Base-by-base conservation (phyloP, 495 filamentous ascomycete species). In the Annulohypoxylon bovei region DNA sequence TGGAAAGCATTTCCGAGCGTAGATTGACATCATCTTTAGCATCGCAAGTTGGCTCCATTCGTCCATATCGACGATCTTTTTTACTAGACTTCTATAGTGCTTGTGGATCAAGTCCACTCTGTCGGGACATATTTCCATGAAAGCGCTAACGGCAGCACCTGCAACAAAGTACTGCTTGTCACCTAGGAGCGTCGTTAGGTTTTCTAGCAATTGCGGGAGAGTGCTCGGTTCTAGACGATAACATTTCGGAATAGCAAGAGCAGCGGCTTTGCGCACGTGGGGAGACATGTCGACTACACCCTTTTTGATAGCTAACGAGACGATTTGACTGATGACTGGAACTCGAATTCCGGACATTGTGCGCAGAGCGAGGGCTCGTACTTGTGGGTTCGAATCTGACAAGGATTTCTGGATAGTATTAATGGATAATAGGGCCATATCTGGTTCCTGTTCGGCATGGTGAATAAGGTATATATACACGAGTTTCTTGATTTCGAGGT, bases 361-460 rank as follows among this genome's bases (percentile, higher is more conserved):
- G 23, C 92, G 89, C 58, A 99, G 86, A 2, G 95, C 95, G 80
- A 98, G 89, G 12, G 94, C 93, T 61, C 95, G 89, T 4, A 97
- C 88, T 74, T 96, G 91, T 5, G 95, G 93, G 77, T 93, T 97
- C 57, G 89, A 83, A 79, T 98, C 95, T 12, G 93, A 95, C 40
- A 99, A 87, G 22, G 95, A 95, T 78, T 97, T 98, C 77, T 98
- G 95, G 71, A 99, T 98, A 11, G 95, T 95, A 79, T 99, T 99
- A 84, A 99, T 98, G 40, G 94, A 96, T 18, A 99, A 85, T 8
- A 99, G 86, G 49, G 96, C 94, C 28, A 97, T 91, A 78, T 99
- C 95, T 35, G 95, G 95, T 70, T 97, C 95, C 42, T 91, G 87
- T 77, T 98, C 95, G 74, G 95, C 95, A 87, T 98, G 93, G 75